Evolutionary conservation across 2,329 filamentous ascomycete genomes (phyloP).

Genomic region (Plenodomus biglobosus): DNA sequence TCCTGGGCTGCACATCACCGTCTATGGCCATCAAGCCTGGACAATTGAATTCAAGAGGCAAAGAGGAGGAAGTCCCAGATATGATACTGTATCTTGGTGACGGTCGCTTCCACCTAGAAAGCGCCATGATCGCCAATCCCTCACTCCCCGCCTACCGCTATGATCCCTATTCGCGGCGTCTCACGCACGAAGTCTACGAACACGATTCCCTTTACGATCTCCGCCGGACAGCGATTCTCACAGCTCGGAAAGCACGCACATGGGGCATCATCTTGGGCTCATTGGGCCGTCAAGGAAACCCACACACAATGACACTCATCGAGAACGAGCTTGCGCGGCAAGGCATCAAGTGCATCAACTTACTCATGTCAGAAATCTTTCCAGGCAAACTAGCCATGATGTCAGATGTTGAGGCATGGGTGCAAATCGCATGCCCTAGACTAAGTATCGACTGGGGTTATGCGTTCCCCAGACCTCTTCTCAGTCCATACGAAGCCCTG

Average conservation of each 20-base stretch:
- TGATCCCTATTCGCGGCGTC: constrained; percentile 89
- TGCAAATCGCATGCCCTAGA: constrained; percentile 95
- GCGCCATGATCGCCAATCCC: constrained; percentile 99
- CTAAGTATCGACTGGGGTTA: constrained; percentile 99
- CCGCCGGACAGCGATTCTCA: constrained; percentile 72
- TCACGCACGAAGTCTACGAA: constrained; percentile 89
- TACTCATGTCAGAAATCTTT: constrained; percentile 93
- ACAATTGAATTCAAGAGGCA: constrained; percentile 51
- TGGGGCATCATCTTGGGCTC: constrained; percentile 96
- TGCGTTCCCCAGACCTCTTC: constrained; percentile 81
- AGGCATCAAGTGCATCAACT: constrained; percentile 78
- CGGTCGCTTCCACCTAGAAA: constrained; percentile 93
- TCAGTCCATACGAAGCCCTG: constrained; percentile 94
- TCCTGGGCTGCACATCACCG: constrained; percentile 94
- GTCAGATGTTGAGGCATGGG: constrained; percentile 93
- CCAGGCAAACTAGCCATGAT: constrained; percentile 93
- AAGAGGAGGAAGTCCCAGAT: constrained; percentile 55
- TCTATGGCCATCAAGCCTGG: constrained; percentile 40
- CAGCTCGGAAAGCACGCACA: constrained; percentile 75
- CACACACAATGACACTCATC: constrained; percentile 84
- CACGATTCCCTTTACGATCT: constrained; percentile 88
- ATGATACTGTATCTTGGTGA: constrained; percentile 87
- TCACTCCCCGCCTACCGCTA: constrained; percentile 88
- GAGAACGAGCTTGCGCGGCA: constrained; percentile 71
- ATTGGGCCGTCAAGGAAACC: constrained; percentile 91